phyloP scores from a whole-genome alignment of 2,329 filamentous ascomycete species.

The Alternaria sp. region DNA sequence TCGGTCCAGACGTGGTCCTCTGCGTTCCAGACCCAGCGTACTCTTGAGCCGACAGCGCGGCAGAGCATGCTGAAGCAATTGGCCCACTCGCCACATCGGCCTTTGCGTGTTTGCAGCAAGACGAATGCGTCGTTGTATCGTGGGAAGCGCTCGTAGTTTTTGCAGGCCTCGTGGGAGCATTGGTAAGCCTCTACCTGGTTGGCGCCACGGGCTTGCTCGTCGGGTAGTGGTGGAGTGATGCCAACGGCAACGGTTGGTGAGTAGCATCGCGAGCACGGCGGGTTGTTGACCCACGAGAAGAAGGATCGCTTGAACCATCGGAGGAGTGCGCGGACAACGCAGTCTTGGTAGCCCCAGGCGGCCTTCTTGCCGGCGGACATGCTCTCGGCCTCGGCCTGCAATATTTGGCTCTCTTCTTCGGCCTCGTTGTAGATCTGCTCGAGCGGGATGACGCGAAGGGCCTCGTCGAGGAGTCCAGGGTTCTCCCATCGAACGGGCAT shows the following conservation, averaged over 20 bases:
- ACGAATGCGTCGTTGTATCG: conserved; percentile 96
- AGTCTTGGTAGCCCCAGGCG: conserved; percentile 98
- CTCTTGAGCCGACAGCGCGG: conserved; percentile 85
- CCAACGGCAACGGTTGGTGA: conserved; percentile 84
- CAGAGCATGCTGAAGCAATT: conserved; percentile 99
- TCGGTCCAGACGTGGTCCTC: conserved; percentile 99
- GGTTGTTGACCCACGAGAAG: conserved; percentile 97
- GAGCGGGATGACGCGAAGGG: conserved; percentile 81
- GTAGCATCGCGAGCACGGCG: conserved; percentile 79
- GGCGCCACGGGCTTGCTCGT: conserved; percentile 88
- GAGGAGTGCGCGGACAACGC: conserved; percentile 85
- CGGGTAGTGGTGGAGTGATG: conserved; percentile 82
- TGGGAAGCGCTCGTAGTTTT: conserved; percentile 85
- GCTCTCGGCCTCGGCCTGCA: conserved; percentile 86
- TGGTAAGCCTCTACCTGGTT: conserved; percentile 87
- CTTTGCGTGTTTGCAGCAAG: conserved; percentile 81
- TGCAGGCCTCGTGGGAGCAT: conserved; percentile 78
- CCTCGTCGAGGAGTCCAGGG: conserved; percentile 90
- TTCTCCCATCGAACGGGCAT: conserved; percentile 97
- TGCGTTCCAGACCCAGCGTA: conserved; percentile 97
- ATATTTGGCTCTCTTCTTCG: conserved; percentile 88
- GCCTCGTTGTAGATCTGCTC: conserved; percentile 93
- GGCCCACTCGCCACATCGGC: conserved; percentile 92
- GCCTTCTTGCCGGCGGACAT: conserved; percentile 80
- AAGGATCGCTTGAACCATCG: conserved; percentile 97